A percentile compares a stretch with the other conserved stretches of the same genome.
Evolutionary conservation across 2,329 filamentous ascomycete genomes (phyloP).

Genomic region (Botrytis sinoallii): DNA sequence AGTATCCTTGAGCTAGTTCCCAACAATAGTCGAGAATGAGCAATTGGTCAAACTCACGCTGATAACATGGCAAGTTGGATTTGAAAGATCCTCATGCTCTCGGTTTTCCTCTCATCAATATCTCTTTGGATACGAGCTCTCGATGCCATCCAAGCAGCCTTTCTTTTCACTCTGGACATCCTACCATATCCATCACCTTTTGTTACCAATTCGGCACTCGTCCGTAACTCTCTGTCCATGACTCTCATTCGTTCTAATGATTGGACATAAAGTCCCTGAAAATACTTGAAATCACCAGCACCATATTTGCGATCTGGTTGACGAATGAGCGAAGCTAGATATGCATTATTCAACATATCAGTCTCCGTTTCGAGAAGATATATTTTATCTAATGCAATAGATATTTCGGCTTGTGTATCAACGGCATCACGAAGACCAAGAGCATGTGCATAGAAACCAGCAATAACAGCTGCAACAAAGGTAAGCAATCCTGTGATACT

Average conservation of each 20-base stretch:
- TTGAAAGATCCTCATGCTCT: constrained; percentile 28
- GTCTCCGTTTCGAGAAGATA: constrained; percentile 29
- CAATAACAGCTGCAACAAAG: constrained; percentile 26
- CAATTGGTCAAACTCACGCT: constrained; percentile 23
- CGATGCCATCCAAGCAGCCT: constrained; percentile 27
- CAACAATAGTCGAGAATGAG: background rate
- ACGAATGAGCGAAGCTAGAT: constrained; percentile 26
- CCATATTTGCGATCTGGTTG: constrained; percentile 26
- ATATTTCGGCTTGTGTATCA: constrained; percentile 28
- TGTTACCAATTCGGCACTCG: constrained; percentile 20
- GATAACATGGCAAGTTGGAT: constrained; percentile 29
- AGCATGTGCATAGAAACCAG: constrained; percentile 27
- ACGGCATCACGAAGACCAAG: constrained; percentile 26
- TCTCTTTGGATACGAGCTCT: constrained; percentile 25
- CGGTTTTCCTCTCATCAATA: constrained; percentile 27
- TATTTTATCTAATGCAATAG: constrained; percentile 27
- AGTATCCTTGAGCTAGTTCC: constrained; percentile 12
- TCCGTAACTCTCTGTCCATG: constrained; percentile 25
- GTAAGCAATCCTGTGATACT: constrained; percentile 28
- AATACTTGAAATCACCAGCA: constrained; percentile 28
- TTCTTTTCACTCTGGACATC: constrained; percentile 26
- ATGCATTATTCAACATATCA: constrained; percentile 29
- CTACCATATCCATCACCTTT: constrained; percentile 26
- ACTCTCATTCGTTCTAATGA: constrained; percentile 24
- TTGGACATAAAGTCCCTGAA: constrained; percentile 25